These are phyloP conservation scores for Capronia coronata DNA, from an alignment of 2,329 filamentous ascomycete species.

Conservation along the genomic window DNA sequence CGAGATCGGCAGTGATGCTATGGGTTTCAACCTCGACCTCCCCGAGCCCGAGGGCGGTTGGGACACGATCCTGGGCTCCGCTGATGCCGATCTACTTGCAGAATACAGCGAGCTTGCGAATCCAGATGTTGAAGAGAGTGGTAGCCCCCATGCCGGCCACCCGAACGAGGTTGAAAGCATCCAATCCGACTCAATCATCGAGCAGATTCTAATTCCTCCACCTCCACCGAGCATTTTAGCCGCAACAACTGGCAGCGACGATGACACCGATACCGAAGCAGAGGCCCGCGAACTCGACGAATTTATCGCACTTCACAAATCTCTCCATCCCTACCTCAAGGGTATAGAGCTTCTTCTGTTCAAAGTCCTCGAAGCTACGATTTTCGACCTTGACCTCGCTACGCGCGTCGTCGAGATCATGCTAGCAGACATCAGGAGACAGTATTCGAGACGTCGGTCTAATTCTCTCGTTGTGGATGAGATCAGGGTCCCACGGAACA, in stretches of 20 bases:
- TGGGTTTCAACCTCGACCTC: slow-evolving; percentile 23
- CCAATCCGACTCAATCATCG: background rate
- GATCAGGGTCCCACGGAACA: slow-evolving; percentile 36
- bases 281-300: slow-evolving; percentile 5
- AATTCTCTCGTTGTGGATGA: slow-evolving; percentile 22
- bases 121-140: background rate
- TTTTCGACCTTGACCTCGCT: slow-evolving; percentile 14
- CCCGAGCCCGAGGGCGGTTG: slow-evolving; percentile 29
- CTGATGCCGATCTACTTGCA: background rate
- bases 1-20: background rate
- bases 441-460: slow-evolving; percentile 30
- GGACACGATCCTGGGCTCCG: slow-evolving; percentile 18
- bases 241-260: background rate
- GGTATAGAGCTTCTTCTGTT: slow-evolving; percentile 9
- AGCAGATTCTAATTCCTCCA: background rate
- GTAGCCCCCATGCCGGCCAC: background rate
- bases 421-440: slow-evolving; percentile 13
- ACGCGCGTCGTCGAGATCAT: slow-evolving; percentile 12
- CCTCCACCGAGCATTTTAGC: background rate
- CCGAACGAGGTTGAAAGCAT: background rate
- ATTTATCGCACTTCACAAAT: slow-evolving; percentile 10
- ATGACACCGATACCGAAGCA: slow-evolving; percentile 1
- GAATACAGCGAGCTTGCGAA: background rate
- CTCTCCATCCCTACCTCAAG: slow-evolving; percentile 1
- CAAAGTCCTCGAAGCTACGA: slow-evolving; percentile 16